Conservation (phyloP, 2,329 filamentous ascomycete genomes). For the Colletotrichum sidae region DNA sequence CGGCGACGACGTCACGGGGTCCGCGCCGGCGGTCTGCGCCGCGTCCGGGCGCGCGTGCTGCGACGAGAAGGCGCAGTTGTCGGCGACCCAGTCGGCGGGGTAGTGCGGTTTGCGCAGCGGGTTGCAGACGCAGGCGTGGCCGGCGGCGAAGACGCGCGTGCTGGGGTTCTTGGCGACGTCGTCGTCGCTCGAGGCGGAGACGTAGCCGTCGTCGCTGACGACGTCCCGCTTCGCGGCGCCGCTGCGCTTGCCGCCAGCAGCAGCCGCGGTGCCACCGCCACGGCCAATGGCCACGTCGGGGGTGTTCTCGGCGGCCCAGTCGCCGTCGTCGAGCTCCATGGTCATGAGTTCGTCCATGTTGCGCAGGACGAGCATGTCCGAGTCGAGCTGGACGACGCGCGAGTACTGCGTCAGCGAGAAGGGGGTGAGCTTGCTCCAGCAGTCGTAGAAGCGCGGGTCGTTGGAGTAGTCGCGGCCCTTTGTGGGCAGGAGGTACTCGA, state of each 20-base stretch:
- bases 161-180: conserved; percentile 31
- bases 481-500: conserved; percentile 79
- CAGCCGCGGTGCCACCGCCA: neutral
- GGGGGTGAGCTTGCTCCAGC: conserved; percentile 87
- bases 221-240: conserved; percentile 17
- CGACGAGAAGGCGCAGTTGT: conserved; percentile 69
- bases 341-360: conserved; percentile 97
- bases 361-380: conserved; percentile 84
- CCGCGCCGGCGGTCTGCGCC: conserved; percentile 59
- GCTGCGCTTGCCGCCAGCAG: neutral
- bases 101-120: conserved; percentile 83
- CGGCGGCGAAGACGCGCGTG: conserved; percentile 79
- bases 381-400: conserved; percentile 85
- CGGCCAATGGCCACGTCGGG: conserved; percentile 28
- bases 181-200: conserved; percentile 15
- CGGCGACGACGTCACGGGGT: conserved; percentile 56
- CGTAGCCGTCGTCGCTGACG: conserved; percentile 22
- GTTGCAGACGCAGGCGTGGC: conserved; percentile 89
- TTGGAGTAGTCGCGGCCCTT: conserved; percentile 75
- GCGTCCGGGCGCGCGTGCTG: conserved; percentile 60
- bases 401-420: conserved; percentile 83
- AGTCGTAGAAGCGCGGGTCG: conserved; percentile 89
- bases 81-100: conserved; percentile 73
- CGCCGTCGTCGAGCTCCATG: conserved; percentile 71
- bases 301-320: conserved; percentile 33